These are phyloP conservation scores for Pelargonium australe DNA, from an alignment of 441 rosid species.

Conservation along the genomic window DNA sequence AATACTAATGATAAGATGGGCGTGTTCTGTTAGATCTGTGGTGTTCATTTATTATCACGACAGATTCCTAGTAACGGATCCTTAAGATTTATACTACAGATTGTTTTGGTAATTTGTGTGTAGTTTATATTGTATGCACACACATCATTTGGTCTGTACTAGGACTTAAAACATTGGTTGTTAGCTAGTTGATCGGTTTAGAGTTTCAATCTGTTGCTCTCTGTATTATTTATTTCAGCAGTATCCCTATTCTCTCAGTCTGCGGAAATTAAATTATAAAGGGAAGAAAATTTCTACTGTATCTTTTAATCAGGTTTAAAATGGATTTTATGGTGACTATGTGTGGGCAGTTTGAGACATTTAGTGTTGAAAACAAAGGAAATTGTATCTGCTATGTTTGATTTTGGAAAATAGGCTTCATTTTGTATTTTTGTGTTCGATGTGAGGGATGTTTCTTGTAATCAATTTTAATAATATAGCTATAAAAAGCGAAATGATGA, in stretches of 20 bases:
- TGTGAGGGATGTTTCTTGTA: too few relatives aligned
- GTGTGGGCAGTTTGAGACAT: background rate
- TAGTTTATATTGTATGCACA: background rate
- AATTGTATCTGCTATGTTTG: background rate
- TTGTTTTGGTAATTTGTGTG: background rate
- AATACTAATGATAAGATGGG: background rate
- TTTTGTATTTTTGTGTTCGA: too few relatives aligned
- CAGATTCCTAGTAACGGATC: background rate
- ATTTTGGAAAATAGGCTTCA: background rate
- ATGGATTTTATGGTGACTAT: background rate
- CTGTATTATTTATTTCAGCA: background rate
- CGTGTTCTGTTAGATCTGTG: background rate
- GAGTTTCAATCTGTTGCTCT: too few relatives aligned
- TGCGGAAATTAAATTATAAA: background rate
- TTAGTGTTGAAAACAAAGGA: background rate
- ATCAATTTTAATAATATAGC: background rate
- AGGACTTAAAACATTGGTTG: too few relatives aligned
- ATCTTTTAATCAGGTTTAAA: background rate
- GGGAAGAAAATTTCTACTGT: background rate
- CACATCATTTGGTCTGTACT: too few relatives aligned
- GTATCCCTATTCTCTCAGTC: background rate
- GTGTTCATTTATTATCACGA: background rate
- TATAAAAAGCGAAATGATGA: background rate
- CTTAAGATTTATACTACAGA: background rate
- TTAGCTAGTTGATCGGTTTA: too few relatives aligned